These are phyloP conservation scores for Mycena epipterygia DNA, from an alignment of 768 basidiomycete genomes.

Conservation along the genomic window DNA sequence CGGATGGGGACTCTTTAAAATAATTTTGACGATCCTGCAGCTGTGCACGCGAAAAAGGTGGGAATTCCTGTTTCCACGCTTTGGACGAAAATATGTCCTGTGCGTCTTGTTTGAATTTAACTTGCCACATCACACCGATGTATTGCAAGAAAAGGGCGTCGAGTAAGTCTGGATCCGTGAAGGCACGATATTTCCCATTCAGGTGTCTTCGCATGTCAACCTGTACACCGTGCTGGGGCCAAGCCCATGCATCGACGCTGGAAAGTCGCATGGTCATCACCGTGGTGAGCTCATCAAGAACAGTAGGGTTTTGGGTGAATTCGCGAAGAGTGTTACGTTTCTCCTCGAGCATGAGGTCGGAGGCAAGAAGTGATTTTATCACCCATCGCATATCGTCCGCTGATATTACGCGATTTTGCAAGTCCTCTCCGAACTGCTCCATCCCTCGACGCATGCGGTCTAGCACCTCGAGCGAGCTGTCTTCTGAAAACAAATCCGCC, in stretches of 20 bases:
- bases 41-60: conserved; percentile 30
- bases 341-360: too few species aligned
- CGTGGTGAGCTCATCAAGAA: too few species aligned
- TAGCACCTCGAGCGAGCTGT: too few species aligned
- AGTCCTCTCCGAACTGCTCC: too few species aligned
- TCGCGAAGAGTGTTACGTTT: too few species aligned
- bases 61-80: conserved; percentile 50
- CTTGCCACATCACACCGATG: conserved; percentile 59
- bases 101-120: conserved; percentile 51
- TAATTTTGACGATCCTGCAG: conserved; percentile 37
- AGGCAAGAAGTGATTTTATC: too few species aligned
- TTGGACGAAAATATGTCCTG: conserved; percentile 48
- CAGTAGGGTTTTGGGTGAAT: too few species aligned
- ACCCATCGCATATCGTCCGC: too few species aligned
- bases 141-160: conserved; percentile 61
- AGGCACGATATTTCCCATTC: conserved; percentile 65
- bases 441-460: too few species aligned
- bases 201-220: conserved; percentile 63
- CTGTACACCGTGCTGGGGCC: conserved; percentile 56
- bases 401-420: too few species aligned
- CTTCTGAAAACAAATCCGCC: too few species aligned
- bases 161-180: conserved; percentile 62
- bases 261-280: too few species aligned
- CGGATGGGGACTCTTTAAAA: conserved; percentile 39
- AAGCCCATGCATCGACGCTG: conserved; percentile 59